These are phyloP conservation scores for Mimosa bimucronata DNA, from an alignment of 306 rosid species.

Conservation along the genomic window DNA sequence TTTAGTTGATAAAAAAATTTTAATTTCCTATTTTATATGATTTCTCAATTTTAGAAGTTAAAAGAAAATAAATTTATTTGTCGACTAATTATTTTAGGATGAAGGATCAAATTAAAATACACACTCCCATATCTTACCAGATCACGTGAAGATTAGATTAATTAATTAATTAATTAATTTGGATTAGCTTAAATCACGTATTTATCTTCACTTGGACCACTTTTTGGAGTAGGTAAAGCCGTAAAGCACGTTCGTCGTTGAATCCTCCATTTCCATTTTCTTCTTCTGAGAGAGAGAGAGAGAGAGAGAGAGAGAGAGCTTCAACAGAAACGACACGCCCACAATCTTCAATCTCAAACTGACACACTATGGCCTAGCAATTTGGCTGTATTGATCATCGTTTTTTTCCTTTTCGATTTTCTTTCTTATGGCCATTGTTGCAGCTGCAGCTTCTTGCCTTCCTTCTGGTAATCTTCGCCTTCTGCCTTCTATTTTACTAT, in stretches of 20 bases:
- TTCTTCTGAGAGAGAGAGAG: background rate
- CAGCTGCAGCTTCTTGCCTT: constrained; percentile 42
- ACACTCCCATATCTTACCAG: too few species aligned
- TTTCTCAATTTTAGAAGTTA: too few species aligned
- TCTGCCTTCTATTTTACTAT: background rate
- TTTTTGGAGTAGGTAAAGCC: background rate
- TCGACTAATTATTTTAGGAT: too few species aligned
- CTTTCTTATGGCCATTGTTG: constrained; percentile 46
- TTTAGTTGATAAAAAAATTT: too few species aligned
- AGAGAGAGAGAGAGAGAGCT: too few species aligned
- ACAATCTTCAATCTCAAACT: constrained; percentile 17
- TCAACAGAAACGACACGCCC: constrained; percentile 12
- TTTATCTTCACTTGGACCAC: background rate
- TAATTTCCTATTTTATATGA: too few species aligned
- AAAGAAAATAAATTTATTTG: too few species aligned
- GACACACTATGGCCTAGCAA: background rate
- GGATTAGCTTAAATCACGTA: background rate
- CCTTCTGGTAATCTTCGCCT: constrained; percentile 47
- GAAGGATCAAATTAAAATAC: too few species aligned
- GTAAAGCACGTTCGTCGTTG: background rate
- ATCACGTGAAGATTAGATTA: background rate
- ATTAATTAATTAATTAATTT: background rate
- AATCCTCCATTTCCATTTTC: background rate
- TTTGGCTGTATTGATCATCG: background rate
- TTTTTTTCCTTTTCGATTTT: background rate